Evolutionary conservation across 2,329 filamentous ascomycete species (phyloP).

Genomic region (Fusarium praegraminearum): DNA sequence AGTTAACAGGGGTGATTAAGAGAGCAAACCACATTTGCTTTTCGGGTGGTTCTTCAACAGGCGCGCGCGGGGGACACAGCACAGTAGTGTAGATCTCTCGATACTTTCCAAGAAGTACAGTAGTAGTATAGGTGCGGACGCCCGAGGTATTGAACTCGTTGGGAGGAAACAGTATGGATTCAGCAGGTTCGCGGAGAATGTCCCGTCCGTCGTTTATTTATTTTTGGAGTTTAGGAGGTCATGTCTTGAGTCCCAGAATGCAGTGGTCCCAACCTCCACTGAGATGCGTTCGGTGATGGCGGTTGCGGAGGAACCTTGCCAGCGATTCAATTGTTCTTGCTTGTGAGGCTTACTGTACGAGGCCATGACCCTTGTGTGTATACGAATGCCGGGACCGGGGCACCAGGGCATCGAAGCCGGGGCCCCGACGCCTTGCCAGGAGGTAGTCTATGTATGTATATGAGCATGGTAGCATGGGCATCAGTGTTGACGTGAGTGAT

Average conservation of each 20-base stretch:
- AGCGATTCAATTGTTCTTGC: conserved; percentile 15
- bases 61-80: background rate
- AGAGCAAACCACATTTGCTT: conserved; percentile 2
- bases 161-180: background rate
- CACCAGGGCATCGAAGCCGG: conserved; percentile 33
- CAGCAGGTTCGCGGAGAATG: background rate
- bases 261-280: conserved; percentile 23
- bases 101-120: conserved; percentile 15
- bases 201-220: background rate
- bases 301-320: conserved; percentile 16
- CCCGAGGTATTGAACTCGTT: background rate
- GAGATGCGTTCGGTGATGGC: conserved; percentile 26
- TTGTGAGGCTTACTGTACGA: conserved; percentile 40
- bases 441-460: background rate
- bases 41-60: conserved; percentile 16
- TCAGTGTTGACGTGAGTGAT: conserved; percentile 24
- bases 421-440: conserved; percentile 31
- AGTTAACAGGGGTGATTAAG: conserved; percentile 7
- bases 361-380: conserved; percentile 31
- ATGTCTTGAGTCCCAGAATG: conserved; percentile 13
- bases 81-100: conserved; percentile 12
- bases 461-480: conserved; percentile 17
- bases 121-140: background rate
- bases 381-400: conserved; percentile 39
- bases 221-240: conserved; percentile 15